A percentile compares a stretch with the other conserved stretches of the same genome.
These are phyloP conservation scores for Linnemannia elongata DNA, from an alignment of 192 early-diverging fungal species.

Conservation along the genomic window DNA sequence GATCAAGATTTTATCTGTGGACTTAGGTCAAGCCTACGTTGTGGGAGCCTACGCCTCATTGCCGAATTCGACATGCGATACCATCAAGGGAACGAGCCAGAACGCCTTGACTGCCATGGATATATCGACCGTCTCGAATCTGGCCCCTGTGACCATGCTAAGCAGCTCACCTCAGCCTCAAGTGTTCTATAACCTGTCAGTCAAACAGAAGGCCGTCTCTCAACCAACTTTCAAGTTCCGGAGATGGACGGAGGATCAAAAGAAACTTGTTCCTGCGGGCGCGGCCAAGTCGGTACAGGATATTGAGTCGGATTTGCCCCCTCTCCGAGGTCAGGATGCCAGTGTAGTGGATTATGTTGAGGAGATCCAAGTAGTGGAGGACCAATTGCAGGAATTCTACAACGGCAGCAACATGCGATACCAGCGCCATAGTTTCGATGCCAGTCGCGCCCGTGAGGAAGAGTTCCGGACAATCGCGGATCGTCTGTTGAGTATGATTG, in stretches of 20 bases:
- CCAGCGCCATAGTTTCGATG: background rate
- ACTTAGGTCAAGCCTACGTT: constrained; percentile 14
- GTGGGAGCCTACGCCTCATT: constrained; percentile 9
- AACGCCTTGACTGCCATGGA: too few species aligned
- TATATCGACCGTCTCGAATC: too few species aligned
- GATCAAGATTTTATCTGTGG: constrained; percentile 4
- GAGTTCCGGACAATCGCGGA: constrained; percentile 9
- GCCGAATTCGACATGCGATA: background rate
- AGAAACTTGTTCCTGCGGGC: background rate
- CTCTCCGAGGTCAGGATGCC: background rate
- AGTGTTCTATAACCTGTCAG: background rate
- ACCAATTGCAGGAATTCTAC: background rate
- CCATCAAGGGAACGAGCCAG: background rate
- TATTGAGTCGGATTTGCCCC: background rate
- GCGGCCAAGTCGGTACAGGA: background rate
- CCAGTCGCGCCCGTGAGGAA: background rate
- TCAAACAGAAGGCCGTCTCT: constrained; percentile 16
- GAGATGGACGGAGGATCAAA: background rate
- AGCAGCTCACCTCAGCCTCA: background rate
- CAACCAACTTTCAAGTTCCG: constrained; percentile 8
- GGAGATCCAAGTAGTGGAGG: background rate
- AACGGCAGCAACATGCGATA: constrained; percentile 13
- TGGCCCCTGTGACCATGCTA: too few species aligned
- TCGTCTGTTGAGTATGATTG: background rate
- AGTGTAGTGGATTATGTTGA: background rate